phyloP scores from a whole-genome alignment of 495 filamentous ascomycete species.

The Aspergillus sparsus region DNA sequence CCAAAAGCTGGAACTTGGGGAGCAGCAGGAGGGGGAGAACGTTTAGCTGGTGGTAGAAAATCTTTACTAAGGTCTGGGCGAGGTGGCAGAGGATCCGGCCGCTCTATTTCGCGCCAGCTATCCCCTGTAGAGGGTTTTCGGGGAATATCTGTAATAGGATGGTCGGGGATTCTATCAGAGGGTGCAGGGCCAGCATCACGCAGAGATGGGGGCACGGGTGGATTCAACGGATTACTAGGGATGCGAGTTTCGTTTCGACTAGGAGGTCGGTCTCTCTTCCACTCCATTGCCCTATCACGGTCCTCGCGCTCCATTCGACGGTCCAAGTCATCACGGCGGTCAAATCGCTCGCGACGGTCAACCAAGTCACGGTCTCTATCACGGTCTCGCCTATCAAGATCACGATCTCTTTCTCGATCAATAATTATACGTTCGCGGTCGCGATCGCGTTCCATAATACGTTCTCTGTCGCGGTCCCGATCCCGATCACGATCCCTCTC shows the following conservation, averaged over 20 bases:
- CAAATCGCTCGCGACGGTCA: constrained; percentile 47
- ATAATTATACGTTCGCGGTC: constrained; percentile 24
- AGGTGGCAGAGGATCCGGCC: constrained; percentile 37
- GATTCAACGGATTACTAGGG: constrained; percentile 31
- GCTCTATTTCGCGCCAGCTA: constrained; percentile 44
- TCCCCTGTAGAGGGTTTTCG: constrained; percentile 38
- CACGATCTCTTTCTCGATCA: constrained; percentile 38
- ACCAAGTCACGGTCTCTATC: constrained; percentile 36
- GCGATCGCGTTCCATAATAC: constrained; percentile 30
- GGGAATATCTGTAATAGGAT: constrained; percentile 44
- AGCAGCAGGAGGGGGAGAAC: constrained; percentile 72
- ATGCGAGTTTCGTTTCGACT: constrained; percentile 47
- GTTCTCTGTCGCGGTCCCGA: constrained; percentile 43
- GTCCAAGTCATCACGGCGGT: constrained; percentile 50
- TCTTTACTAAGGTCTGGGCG: constrained; percentile 47
- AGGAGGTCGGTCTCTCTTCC: constrained; percentile 52
- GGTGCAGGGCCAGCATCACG: constrained; percentile 19
- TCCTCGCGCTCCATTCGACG: constrained; percentile 49
- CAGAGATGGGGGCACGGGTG: constrained; percentile 22
- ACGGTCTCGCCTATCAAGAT: constrained; percentile 36
- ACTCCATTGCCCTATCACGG: constrained; percentile 62
- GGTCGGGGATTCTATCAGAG: constrained; percentile 29
- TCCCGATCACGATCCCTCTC: constrained; percentile 44
- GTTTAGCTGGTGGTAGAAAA: constrained; percentile 37
- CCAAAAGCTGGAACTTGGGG: constrained; percentile 84